phyloP scores from a whole-genome alignment of 2,329 filamentous ascomycete genomes.

The Ilyonectria destructans region DNA sequence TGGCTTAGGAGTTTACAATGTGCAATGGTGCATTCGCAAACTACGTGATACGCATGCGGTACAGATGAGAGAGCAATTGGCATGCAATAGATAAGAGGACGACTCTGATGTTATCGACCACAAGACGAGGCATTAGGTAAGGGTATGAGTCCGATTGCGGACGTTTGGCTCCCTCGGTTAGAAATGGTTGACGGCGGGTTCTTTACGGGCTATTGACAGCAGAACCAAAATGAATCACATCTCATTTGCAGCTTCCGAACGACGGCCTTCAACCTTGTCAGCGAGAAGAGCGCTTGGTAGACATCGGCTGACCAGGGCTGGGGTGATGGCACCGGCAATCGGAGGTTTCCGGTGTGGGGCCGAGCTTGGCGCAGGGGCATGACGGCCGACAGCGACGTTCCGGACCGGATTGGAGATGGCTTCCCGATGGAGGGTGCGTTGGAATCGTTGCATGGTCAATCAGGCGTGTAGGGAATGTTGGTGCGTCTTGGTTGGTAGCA shows the following conservation, averaged over 20 bases:
- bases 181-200: not conserved
- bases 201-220: not conserved
- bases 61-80: not conserved
- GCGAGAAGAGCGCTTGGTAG: not conserved
- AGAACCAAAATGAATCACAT: not conserved
- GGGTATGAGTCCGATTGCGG: slow-evolving; percentile 10
- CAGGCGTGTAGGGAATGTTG: not conserved
- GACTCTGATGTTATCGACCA: not conserved
- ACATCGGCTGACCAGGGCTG: not conserved
- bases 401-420: not conserved
- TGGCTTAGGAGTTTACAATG: not conserved
- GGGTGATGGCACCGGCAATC: slow-evolving; percentile 8
- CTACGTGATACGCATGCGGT: not conserved
- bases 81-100: not conserved
- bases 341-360: slow-evolving; percentile 33
- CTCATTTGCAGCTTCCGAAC: not conserved
- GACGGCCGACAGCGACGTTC: not conserved
- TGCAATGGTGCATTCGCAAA: not conserved
- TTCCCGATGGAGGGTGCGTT: not conserved
- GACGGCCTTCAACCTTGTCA: not conserved
- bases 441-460: not conserved
- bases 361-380: slow-evolving; percentile 2
- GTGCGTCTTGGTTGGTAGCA: not conserved
- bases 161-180: slow-evolving; percentile 10
- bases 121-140: slow-evolving; percentile 7